Evolutionary conservation across 1,139 yeast species (phyloP).

Genomic region (Lodderomyces elongisporus): DNA sequence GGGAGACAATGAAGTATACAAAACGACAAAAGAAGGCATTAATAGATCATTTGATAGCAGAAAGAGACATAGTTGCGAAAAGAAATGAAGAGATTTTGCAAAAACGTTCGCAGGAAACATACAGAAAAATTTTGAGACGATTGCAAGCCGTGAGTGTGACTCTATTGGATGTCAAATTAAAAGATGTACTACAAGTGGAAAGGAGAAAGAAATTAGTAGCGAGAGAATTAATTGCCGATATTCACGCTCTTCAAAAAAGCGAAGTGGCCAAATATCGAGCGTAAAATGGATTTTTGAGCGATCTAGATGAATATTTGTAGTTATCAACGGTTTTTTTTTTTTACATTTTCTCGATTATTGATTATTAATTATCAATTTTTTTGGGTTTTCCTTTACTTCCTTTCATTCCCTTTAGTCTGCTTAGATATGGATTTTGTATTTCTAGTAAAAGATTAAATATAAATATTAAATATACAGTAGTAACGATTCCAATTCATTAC

Average conservation of each 20-base stretch:
- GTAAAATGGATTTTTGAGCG: no score
- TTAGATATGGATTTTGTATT: no score
- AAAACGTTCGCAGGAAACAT: conserved; percentile 17
- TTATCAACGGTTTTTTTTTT: no score
- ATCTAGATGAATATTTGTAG: no score
- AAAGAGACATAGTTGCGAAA: conserved; percentile 18
- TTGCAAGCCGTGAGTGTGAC: conserved; percentile 40
- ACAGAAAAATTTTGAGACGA: conserved; percentile 26
- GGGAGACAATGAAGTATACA: conserved; percentile 20
- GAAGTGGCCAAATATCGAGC: no score
- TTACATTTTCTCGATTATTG: no score
- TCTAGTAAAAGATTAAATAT: no score
- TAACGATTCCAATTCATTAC: no score
- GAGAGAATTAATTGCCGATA: conserved; percentile 25
- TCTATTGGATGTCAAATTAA: conserved; percentile 33
- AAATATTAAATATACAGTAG: no score
- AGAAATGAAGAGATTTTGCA: conserved; percentile 16
- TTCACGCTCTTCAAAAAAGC: conserved; percentile 15
- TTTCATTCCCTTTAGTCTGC: no score
- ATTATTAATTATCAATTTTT: no score
- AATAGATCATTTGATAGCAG: conserved; percentile 22
- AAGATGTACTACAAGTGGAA: conserved; percentile 40
- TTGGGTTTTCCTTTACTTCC: no score
- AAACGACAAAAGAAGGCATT: conserved; percentile 33
- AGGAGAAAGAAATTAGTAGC: conserved; percentile 32